phyloP scores from a whole-genome alignment of 768 basidiomycete species.

The Leccinum pellstonianum region DNA sequence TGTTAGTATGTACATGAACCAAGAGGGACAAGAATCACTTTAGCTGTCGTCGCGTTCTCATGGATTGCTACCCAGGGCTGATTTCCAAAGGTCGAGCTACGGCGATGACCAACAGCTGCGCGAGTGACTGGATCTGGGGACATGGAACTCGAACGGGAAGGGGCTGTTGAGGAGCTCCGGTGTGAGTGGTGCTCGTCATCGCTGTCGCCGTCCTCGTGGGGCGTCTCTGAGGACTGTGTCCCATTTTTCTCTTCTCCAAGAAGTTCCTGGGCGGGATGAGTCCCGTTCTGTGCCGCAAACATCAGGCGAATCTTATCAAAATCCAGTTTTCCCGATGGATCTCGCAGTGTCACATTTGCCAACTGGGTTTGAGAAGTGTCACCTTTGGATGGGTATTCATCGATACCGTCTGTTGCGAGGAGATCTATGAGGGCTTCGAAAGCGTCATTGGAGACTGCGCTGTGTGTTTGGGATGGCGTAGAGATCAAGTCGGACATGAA shows the following conservation, averaged over 20 bases:
- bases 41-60: slow-evolving; percentile 4
- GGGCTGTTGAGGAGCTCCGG: slow-evolving; percentile 6
- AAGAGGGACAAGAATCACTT: slow-evolving; percentile 4
- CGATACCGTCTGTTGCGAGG: slow-evolving; percentile 28
- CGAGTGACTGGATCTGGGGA: slow-evolving; percentile 15
- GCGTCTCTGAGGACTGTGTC: background rate
- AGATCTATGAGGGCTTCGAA: slow-evolving; percentile 33
- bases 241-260: background rate
- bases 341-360: slow-evolving; percentile 19
- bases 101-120: slow-evolving; percentile 13
- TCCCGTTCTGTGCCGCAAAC: slow-evolving; percentile 21
- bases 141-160: slow-evolving; percentile 15
- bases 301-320: slow-evolving; percentile 32
- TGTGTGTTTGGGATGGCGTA: slow-evolving; percentile 23
- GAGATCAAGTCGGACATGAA: slow-evolving; percentile 26
- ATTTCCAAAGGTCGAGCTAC: slow-evolving; percentile 26
- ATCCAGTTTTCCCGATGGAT: slow-evolving; percentile 31
- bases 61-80: slow-evolving; percentile 15
- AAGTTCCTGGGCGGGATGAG: background rate
- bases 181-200: slow-evolving; percentile 18
- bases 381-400: slow-evolving; percentile 6
- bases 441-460: slow-evolving; percentile 17
- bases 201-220: slow-evolving; percentile 14
- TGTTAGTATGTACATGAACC: slow-evolving; percentile 3
- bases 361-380: slow-evolving; percentile 1